phyloP scores from a whole-genome alignment of 495 filamentous ascomycete species.

The Ramalina intermedia region DNA sequence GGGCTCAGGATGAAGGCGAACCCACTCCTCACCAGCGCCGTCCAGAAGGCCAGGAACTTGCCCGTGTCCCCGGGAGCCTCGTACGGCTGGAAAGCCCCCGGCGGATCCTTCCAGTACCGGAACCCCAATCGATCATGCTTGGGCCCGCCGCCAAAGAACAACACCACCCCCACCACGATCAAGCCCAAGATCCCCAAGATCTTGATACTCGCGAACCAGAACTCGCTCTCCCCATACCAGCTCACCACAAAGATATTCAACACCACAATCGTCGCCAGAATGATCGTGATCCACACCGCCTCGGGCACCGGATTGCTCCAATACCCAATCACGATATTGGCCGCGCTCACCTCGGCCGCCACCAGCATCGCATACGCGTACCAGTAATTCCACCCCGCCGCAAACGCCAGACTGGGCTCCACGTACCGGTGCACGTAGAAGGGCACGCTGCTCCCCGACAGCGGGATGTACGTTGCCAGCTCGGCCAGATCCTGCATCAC shows the following conservation, averaged over 20 bases:
- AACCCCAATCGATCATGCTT: constrained; percentile 59
- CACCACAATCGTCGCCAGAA: constrained; percentile 34
- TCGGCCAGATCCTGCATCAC: constrained; percentile 55
- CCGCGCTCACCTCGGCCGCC: constrained; percentile 71
- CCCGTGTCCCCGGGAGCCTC: constrained; percentile 27
- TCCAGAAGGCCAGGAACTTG: constrained; percentile 64
- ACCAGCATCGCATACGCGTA: constrained; percentile 59
- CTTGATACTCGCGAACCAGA: constrained; percentile 67
- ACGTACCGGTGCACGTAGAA: constrained; percentile 45
- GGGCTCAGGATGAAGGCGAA: constrained; percentile 64
- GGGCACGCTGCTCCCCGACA: constrained; percentile 44
- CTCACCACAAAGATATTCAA: constrained; percentile 46
- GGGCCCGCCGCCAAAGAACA: constrained; percentile 62
- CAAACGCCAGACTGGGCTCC: constrained; percentile 54
- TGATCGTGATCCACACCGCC: constrained; percentile 41
- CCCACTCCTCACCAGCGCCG: constrained; percentile 59
- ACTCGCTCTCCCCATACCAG: constrained; percentile 72
- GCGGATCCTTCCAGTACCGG: constrained; percentile 52
- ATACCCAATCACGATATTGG: constrained; percentile 60
- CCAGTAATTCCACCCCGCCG: constrained; percentile 52
- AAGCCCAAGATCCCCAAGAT: constrained; percentile 57
- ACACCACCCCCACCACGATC: constrained; percentile 50
- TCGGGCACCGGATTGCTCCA: constrained; percentile 41
- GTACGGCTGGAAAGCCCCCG: constrained; percentile 38
- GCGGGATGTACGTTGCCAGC: constrained; percentile 54